Conservation (phyloP, 73 alveolate species). For the Tetrahymena borealis region DNA sequence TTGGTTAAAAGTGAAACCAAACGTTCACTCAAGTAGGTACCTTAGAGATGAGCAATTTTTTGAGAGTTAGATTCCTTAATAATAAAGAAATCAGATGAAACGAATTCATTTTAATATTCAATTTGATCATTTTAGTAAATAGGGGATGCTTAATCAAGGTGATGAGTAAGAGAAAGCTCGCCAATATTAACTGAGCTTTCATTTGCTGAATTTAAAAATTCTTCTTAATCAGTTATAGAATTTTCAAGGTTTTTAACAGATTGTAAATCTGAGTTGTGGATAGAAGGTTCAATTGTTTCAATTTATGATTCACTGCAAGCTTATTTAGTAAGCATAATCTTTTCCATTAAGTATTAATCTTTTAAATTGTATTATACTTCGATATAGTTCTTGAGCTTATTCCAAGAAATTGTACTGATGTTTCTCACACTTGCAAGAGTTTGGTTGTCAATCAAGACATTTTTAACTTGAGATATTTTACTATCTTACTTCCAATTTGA, state of each 20-base stretch:
- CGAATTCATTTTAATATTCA: neutral
- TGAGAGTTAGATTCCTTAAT: neutral
- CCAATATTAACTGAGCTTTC: neutral
- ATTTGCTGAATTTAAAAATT: neutral
- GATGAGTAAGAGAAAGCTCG: neutral
- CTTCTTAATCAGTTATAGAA: neutral
- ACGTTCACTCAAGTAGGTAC: neutral
- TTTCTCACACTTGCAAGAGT: neutral
- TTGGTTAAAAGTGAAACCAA: neutral
- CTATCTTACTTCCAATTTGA: neutral
- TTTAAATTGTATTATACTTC: neutral
- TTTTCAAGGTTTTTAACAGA: neutral
- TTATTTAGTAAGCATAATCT: neutral
- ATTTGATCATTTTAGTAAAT: neutral
- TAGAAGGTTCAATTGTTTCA: neutral
- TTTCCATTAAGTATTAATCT: neutral
- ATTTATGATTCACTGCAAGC: neutral
- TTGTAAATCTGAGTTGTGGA: neutral
- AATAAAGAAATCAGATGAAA: neutral
- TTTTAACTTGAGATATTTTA: neutral
- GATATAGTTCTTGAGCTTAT: neutral
- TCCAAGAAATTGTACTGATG: neutral
- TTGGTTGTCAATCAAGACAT: neutral
- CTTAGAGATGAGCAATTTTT: neutral
- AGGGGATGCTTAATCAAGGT: neutral